These are phyloP conservation scores for Arthrinium puccinioides DNA, from an alignment of 2,329 filamentous ascomycete genomes.

Conservation along the genomic window DNA sequence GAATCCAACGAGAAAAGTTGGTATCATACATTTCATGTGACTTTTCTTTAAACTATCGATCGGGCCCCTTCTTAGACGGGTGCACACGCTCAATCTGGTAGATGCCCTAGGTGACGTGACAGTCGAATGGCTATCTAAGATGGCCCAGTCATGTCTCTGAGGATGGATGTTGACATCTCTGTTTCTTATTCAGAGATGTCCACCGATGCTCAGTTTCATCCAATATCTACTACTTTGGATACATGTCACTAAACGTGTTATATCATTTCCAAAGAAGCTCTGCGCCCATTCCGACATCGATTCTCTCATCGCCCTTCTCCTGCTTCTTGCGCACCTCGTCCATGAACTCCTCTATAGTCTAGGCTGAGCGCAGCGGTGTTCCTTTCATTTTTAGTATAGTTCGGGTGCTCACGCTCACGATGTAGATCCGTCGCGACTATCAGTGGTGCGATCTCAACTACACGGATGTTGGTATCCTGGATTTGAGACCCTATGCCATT, in stretches of 20 bases:
- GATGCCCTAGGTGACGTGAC: no score
- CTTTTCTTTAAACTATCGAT: no score
- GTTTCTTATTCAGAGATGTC: no score
- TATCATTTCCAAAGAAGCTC: conserved; percentile 37
- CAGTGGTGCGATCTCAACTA: conserved; percentile 50
- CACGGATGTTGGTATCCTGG: conserved; percentile 30
- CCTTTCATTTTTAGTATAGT: conserved; percentile 53
- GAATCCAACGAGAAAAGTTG: no score
- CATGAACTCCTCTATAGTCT: conserved; percentile 51
- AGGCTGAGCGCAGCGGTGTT: conserved; percentile 35
- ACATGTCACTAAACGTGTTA: conserved; percentile 24
- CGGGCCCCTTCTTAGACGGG: no score
- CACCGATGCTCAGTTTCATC: no score
- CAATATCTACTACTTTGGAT: background rate
- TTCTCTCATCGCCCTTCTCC: conserved; percentile 39
- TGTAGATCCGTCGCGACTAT: conserved; percentile 48
- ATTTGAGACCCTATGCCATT: conserved; percentile 42
- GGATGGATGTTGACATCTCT: no score
- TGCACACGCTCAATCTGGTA: no score
- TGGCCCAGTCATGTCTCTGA: no score
- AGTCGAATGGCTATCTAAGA: no score
- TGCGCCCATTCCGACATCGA: conserved; percentile 35
- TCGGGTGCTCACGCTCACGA: conserved; percentile 45
- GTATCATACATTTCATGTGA: no score
- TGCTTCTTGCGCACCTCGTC: conserved; percentile 34